Conservation (phyloP, 1,139 yeast genomes). For the Yamadazyma sp. region DNA sequence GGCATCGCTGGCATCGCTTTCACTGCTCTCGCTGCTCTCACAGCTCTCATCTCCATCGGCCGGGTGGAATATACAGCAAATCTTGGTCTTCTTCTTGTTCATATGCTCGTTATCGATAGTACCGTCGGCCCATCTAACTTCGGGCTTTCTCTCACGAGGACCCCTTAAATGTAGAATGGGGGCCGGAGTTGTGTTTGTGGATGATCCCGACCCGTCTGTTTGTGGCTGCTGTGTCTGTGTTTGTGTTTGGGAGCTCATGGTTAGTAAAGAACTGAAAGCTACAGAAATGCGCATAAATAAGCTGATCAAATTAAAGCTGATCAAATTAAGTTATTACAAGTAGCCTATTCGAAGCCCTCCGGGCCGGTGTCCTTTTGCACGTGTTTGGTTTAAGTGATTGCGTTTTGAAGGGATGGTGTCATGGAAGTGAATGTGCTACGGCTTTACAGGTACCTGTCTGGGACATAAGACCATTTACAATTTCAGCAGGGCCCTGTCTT, state of each 20-base stretch:
- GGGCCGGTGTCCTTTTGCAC: too few relatives aligned
- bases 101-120: slow-evolving; percentile 87
- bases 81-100: slow-evolving; percentile 84
- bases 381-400: too few relatives aligned
- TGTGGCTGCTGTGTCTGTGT: slow-evolving; percentile 4
- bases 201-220: too few relatives aligned
- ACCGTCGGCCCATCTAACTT: slow-evolving; percentile 81
- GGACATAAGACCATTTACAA: too few relatives aligned
- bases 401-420: too few relatives aligned
- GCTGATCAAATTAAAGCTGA: background rate
- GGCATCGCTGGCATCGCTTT: slow-evolving; percentile 41
- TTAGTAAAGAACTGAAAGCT: too few relatives aligned
- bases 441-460: too few relatives aligned
- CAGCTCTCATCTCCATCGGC: slow-evolving; percentile 66
- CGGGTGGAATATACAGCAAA: slow-evolving; percentile 95
- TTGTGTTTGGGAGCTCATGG: slow-evolving; percentile 1
- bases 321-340: too few relatives aligned
- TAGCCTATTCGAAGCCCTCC: too few relatives aligned
- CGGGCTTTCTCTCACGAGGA: slow-evolving; percentile 28
- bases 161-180: slow-evolving; percentile 12
- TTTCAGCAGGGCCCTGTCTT: too few relatives aligned
- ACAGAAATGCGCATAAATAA: background rate
- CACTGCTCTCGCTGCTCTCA: slow-evolving; percentile 22
- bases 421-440: too few relatives aligned
- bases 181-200: background rate